These are phyloP conservation scores for Chrysanthemum seticuspe DNA, from an alignment of 129 eudicot species.

Conservation along the genomic window DNA sequence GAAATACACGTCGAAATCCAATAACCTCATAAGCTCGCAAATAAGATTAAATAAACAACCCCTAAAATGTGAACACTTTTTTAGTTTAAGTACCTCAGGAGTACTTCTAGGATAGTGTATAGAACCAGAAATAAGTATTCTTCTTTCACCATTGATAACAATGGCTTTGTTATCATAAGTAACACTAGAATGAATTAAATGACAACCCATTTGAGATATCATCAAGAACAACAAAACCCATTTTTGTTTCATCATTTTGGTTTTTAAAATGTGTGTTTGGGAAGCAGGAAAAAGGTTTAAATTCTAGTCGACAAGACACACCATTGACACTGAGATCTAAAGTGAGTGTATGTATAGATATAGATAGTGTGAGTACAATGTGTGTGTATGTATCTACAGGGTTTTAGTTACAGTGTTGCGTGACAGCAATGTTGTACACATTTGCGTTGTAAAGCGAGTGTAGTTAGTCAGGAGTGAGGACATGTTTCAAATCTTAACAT, in stretches of 20 bases:
- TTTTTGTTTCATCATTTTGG: slow-evolving; percentile 39
- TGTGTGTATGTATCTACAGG: slow-evolving; percentile 16
- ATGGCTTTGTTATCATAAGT: slow-evolving; percentile 49
- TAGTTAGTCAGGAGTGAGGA: not conserved
- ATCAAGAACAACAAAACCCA: slow-evolving; percentile 49
- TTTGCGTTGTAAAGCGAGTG: slow-evolving; percentile 7
- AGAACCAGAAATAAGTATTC: slow-evolving; percentile 51
- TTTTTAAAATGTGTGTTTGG: slow-evolving; percentile 11
- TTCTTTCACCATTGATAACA: slow-evolving; percentile 52
- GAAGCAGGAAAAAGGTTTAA: slow-evolving; percentile 21
- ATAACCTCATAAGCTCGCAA: not conserved
- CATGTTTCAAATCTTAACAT: not conserved
- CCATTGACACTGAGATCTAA: slow-evolving; percentile 35
- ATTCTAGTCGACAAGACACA: slow-evolving; percentile 20
- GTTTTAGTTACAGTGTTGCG: slow-evolving; percentile 27
- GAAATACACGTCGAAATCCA: no score
- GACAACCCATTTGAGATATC: slow-evolving; percentile 32
- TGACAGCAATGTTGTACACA: slow-evolving; percentile 24
- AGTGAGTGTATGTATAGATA: slow-evolving; percentile 21
- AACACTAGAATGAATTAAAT: slow-evolving; percentile 47
- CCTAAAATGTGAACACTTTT: not conserved
- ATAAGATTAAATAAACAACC: not conserved
- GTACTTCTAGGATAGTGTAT: slow-evolving; percentile 70
- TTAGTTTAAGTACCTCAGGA: slow-evolving; percentile 46
- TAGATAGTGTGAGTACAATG: slow-evolving; percentile 15